Conservation (phyloP, 2,329 filamentous ascomycete species). For the Colletotrichum salicis region DNA sequence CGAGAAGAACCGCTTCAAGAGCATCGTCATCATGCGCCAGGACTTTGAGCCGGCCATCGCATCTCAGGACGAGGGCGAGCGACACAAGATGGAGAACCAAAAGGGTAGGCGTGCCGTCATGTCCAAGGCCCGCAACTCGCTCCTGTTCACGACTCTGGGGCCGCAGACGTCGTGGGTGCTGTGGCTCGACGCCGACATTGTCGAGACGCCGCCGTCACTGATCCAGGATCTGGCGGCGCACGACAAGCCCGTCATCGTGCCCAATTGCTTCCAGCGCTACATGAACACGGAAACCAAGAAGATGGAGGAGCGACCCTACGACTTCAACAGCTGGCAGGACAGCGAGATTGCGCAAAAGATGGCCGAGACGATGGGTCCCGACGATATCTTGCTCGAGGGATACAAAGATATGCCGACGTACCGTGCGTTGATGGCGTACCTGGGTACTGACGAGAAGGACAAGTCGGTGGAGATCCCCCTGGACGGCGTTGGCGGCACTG, state of each 20-base stretch:
- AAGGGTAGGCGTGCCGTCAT: slow-evolving; percentile 88
- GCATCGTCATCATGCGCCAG: slow-evolving; percentile 92
- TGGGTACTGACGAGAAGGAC: slow-evolving; percentile 70
- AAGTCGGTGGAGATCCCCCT: slow-evolving; percentile 74
- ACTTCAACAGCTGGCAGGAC: slow-evolving; percentile 98
- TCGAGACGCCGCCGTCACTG: slow-evolving; percentile 85
- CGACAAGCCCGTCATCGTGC: slow-evolving; percentile 90
- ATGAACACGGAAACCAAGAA: slow-evolving; percentile 75
- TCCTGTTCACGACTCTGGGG: slow-evolving; percentile 94
- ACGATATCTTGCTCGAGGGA: slow-evolving; percentile 93
- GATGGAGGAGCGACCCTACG: slow-evolving; percentile 84
- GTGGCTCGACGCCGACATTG: slow-evolving; percentile 92
- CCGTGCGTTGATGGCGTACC: slow-evolving; percentile 88
- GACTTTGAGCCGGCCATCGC: slow-evolving; percentile 86
- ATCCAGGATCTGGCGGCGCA: slow-evolving; percentile 92
- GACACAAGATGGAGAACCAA: slow-evolving; percentile 92
- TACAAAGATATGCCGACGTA: slow-evolving; percentile 95
- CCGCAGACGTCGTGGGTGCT: slow-evolving; percentile 94
- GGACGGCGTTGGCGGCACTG: slow-evolving; percentile 94
- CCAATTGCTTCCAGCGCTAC: slow-evolving; percentile 95
- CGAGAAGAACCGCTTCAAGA: slow-evolving; percentile 86
- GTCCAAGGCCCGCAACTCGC: slow-evolving; percentile 91
- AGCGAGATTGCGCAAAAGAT: slow-evolving; percentile 81
- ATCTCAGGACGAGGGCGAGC: slow-evolving; percentile 86
- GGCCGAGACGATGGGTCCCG: slow-evolving; percentile 82